Evolutionary conservation across 495 filamentous ascomycete species (phyloP).

Genomic region (Talaromyces borbonicus): DNA sequence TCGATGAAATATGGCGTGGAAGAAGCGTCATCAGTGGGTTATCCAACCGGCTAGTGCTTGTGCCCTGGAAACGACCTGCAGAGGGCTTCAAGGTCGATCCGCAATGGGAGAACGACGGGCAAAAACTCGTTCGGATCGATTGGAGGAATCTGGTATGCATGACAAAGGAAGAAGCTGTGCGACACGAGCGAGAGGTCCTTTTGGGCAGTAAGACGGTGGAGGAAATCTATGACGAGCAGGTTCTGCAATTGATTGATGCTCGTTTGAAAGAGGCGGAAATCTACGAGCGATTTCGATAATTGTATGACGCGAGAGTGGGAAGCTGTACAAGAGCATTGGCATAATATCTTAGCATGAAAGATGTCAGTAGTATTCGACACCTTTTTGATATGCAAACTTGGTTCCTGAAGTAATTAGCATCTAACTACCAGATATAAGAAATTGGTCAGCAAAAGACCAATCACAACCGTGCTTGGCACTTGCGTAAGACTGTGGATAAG

Average conservation of each 20-base stretch:
- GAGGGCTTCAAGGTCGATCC: constrained; percentile 36
- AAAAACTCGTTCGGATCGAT: constrained; percentile 55
- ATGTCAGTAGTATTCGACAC: too few species aligned
- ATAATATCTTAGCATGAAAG: too few species aligned
- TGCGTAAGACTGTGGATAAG: too few species aligned
- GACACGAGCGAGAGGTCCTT: constrained; percentile 75
- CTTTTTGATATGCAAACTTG: too few species aligned
- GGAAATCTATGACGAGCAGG: constrained; percentile 59
- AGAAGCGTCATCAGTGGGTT: constrained; percentile 76
- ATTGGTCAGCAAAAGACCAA: too few species aligned
- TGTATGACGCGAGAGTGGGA: too few species aligned
- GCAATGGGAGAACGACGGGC: constrained; percentile 44
- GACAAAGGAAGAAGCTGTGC: constrained; percentile 87
- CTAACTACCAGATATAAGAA: too few species aligned
- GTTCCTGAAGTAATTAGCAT: too few species aligned
- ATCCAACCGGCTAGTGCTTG: constrained; percentile 62
- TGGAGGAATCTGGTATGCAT: constrained; percentile 77
- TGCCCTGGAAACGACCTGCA: constrained; percentile 61
- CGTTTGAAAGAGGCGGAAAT: constrained; percentile 52
- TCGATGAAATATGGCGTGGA: constrained; percentile 83
- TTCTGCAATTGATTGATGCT: constrained; percentile 52
- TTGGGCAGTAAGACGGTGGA: constrained; percentile 54
- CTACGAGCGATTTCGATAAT: constrained; percentile 41
- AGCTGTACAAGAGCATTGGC: too few species aligned
- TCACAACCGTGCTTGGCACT: too few species aligned